A percentile compares a stretch with the other conserved stretches of the same genome.
Evolutionary conservation across 2,329 filamentous ascomycete genomes (phyloP).

Genomic region (Scedosporium apiospermum): DNA sequence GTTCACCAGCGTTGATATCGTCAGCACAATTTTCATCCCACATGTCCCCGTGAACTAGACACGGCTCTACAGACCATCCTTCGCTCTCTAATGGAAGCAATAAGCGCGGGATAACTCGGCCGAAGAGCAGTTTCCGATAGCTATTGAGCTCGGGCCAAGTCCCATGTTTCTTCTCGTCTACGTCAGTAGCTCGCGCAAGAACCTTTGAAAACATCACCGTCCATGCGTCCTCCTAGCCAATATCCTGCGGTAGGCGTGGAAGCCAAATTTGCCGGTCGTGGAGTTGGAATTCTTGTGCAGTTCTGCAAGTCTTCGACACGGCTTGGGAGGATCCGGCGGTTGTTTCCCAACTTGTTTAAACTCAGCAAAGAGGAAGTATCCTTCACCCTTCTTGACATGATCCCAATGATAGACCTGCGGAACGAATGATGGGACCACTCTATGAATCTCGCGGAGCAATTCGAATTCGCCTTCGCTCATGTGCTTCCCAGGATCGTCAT

Average conservation of each 20-base stretch:
- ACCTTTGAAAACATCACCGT: background rate
- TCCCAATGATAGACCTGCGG: conserved; percentile 12
- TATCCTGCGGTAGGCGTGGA: conserved; percentile 8
- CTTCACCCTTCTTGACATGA: conserved; percentile 6
- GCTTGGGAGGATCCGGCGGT: background rate
- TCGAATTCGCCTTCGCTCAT: conserved; percentile 18
- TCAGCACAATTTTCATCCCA: conserved; percentile 22
- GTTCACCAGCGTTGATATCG: conserved; percentile 16
- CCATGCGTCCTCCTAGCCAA: background rate
- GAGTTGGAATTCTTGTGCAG: conserved; percentile 9
- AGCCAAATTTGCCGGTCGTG: conserved; percentile 19
- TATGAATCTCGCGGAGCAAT: conserved; percentile 12
- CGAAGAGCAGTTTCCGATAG: conserved; percentile 12
- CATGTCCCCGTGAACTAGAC: conserved; percentile 21
- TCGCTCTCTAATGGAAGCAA: conserved; percentile 17
- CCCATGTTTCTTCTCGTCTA: background rate
- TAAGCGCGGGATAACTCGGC: conserved; percentile 18
- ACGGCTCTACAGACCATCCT: conserved; percentile 19
- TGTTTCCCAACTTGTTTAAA: background rate
- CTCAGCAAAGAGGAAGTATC: conserved; percentile 12
- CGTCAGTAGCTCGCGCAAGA: background rate
- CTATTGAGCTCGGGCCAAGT: conserved; percentile 11
- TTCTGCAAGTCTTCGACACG: background rate
- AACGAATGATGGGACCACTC: conserved; percentile 7
- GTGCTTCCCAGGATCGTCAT: background rate